A percentile compares a stretch with the other conserved stretches of the same genome.
phyloP scores from a whole-genome alignment of 768 basidiomycete species.

The Mycena vitilis region DNA sequence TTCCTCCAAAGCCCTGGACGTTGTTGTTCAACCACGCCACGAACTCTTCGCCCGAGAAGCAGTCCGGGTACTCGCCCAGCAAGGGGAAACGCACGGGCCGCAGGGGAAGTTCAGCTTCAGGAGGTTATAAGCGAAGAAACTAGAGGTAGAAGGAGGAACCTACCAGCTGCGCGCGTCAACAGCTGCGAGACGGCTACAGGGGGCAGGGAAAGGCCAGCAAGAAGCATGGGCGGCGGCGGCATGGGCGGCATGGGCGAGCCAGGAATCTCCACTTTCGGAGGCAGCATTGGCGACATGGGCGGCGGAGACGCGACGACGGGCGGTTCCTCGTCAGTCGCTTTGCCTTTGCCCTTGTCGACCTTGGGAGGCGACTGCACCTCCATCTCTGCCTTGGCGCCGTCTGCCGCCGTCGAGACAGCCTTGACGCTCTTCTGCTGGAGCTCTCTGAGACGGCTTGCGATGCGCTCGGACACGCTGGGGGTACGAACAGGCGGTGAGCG shows the following conservation, averaged over 20 bases:
- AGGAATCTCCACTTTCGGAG: constrained; percentile 55
- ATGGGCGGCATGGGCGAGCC: constrained; percentile 51
- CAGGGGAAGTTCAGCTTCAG: constrained; percentile 68
- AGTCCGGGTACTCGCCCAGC: constrained; percentile 85
- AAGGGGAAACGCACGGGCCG: constrained; percentile 81
- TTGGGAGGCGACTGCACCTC: constrained; percentile 58
- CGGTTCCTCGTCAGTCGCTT: constrained; percentile 59
- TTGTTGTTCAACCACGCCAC: constrained; percentile 85
- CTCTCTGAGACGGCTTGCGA: constrained; percentile 84
- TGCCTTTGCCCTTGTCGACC: constrained; percentile 89
- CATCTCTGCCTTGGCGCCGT: constrained; percentile 46
- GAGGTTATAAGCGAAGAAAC: neutral
- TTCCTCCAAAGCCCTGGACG: constrained; percentile 82
- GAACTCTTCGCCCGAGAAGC: constrained; percentile 92
- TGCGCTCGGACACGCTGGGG: constrained; percentile 88
- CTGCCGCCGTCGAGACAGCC: constrained; percentile 46
- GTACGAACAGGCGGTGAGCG: constrained; percentile 70
- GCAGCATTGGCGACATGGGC: constrained; percentile 70
- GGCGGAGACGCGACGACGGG: constrained; percentile 65
- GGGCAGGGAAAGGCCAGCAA: constrained; percentile 80
- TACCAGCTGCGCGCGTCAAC: constrained; percentile 71
- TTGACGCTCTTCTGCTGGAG: constrained; percentile 68
- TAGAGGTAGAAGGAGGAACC: neutral
- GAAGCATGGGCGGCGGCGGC: constrained; percentile 67
- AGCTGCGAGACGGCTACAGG: constrained; percentile 75